Evolutionary conservation across 257 asterid species (phyloP).

Genomic region (Solanum stenotomum): DNA sequence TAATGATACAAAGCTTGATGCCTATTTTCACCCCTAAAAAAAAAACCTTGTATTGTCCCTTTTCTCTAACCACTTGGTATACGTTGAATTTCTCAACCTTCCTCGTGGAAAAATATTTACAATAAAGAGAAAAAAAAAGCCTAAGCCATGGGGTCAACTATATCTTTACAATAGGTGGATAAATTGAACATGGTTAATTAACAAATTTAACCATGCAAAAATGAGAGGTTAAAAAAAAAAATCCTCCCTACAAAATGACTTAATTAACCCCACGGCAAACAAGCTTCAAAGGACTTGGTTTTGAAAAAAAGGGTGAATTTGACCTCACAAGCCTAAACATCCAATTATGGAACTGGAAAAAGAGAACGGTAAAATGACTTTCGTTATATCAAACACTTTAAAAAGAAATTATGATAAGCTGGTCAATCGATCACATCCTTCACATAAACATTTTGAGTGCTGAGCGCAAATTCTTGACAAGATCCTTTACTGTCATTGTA

Average conservation of each 20-base stretch:
- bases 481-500: constrained; percentile 22
- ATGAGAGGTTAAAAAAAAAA: background rate
- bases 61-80: constrained; percentile 2
- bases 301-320: background rate
- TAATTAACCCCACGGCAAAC: constrained; percentile 17
- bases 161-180: constrained; percentile 17
- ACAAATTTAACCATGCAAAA: constrained; percentile 18
- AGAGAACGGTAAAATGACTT: background rate
- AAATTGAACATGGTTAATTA: constrained; percentile 18
- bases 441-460: constrained; percentile 18
- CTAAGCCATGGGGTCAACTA: constrained; percentile 14
- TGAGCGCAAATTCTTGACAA: constrained; percentile 21
- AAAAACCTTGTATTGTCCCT: background rate
- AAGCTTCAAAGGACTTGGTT: constrained; percentile 6
- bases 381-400: background rate
- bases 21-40: background rate
- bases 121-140: constrained; percentile 1
- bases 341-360: background rate
- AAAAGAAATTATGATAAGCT: background rate
- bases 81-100: constrained; percentile 1
- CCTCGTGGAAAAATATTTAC: background rate
- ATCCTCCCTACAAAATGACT: constrained; percentile 24
- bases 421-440: background rate
- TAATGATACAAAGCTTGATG: background rate
- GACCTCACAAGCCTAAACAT: background rate